A percentile compares a stretch with the other conserved stretches of the same genome.
These are phyloP conservation scores for Linum tenue DNA, from an alignment of 345 rosid genomes.

Conservation along the genomic window DNA sequence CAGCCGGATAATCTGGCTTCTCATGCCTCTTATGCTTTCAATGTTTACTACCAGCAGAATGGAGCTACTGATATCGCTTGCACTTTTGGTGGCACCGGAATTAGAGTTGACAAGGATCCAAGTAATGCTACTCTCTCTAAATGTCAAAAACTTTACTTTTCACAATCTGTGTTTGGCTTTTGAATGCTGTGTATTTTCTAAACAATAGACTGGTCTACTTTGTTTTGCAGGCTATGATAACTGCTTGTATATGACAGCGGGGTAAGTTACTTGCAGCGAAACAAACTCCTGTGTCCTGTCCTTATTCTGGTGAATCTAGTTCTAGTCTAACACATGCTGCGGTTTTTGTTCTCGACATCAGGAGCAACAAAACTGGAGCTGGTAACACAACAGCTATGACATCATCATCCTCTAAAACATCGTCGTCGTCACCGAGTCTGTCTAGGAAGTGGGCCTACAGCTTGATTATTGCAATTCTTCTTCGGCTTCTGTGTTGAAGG, in stretches of 20 bases:
- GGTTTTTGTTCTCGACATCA: neutral
- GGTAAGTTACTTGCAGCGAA: neutral
- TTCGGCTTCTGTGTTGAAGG: neutral
- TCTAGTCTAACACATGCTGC: neutral
- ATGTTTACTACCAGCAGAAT: constrained; percentile 81
- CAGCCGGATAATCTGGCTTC: constrained; percentile 82
- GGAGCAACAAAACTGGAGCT: neutral
- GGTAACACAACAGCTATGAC: neutral
- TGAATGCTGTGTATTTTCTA: neutral
- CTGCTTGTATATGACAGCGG: constrained; percentile 13
- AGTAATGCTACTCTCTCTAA: constrained; percentile 27
- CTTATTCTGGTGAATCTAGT: neutral
- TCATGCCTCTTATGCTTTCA: constrained; percentile 88
- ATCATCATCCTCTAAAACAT: neutral
- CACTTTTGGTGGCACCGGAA: constrained; percentile 76
- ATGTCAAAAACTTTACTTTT: too few species aligned
- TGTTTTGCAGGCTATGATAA: constrained; percentile 15
- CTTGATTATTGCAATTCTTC: neutral
- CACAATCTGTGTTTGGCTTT: too few species aligned
- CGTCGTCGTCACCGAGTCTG: neutral
- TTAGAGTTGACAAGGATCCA: constrained; percentile 84
- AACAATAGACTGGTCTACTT: neutral
- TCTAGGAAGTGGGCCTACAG: neutral
- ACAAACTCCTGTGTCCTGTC: too few species aligned
- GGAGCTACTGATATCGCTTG: constrained; percentile 78